Base-by-base conservation (phyloP, 2,329 filamentous ascomycete genomes). In the Ceratocystis huliohia region DNA sequence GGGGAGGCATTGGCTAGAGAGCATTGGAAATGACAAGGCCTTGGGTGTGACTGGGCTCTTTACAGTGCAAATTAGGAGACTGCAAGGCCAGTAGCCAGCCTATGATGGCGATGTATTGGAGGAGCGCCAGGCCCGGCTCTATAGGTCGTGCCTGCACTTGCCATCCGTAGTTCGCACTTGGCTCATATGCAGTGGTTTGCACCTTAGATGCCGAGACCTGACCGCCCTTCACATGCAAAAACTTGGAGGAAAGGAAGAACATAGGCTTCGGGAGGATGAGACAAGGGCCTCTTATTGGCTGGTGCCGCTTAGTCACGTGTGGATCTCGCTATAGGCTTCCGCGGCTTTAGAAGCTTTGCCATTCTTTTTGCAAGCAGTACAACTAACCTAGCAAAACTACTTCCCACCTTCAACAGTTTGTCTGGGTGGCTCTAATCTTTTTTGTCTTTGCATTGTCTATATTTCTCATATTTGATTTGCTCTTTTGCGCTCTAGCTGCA, bases 151-250 rank as follows among this genome's bases (percentile, higher is more conserved):
- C 45, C 45, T 48, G 45, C n/a, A 48, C 45, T 20, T 48, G 46
- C 10, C 20, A 20, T 22, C 46, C 8, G 46, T 48, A 48, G 17
- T 22, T 48, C 20, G n/a, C 17, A 48, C 46, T 41, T 41, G 37
- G 37, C 37, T 41, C 13, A 30, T 57, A 5, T n/a, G 4, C 13
- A 57, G n/a, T 10, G 17, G 53, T 33, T 30, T 30, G 25, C n/a
- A 8, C 56, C 13, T 37, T n/a, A 7, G 5, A 28, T 37, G 25
- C 56, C 56, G 30, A 37, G 22, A 41, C 48, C n/a, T 33, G 56
- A 59, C 56, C 56, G 56, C 25, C 37, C 56, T 59, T 59, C 56
- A 59, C 56, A 37, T 59, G 56, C n/a, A 59, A 59, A 37, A 37
- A 4, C 7, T 30, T 5, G 37, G 8, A 22, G n/a, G 2, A n/a